These are phyloP conservation scores for Russula vinacea DNA, from an alignment of 768 basidiomycete genomes.

Conservation along the genomic window DNA sequence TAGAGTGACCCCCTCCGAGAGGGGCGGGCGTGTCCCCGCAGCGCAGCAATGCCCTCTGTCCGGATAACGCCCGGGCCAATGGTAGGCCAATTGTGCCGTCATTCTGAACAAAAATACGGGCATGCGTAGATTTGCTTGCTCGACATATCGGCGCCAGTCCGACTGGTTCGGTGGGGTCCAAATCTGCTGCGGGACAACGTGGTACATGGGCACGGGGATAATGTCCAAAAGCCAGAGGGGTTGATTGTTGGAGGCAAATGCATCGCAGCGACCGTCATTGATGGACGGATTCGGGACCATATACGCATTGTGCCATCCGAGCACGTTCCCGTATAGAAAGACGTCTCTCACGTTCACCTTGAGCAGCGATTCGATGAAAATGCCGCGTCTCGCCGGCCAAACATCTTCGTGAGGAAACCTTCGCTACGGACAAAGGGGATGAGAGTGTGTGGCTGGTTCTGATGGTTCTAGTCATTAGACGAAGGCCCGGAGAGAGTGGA, in stretches of 20 bases:
- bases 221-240: slow-evolving; percentile 24
- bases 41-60: slow-evolving; percentile 15
- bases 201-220: not conserved
- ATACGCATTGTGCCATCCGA: slow-evolving; percentile 9
- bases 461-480: not conserved
- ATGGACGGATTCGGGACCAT: slow-evolving; percentile 15
- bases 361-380: slow-evolving; percentile 25
- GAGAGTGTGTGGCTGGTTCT: too few species aligned
- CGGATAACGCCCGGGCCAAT: not conserved
- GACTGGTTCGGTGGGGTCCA: slow-evolving; percentile 26
- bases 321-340: slow-evolving; percentile 13
- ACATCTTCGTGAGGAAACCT: slow-evolving; percentile 21
- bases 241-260: not conserved
- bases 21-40: slow-evolving; percentile 2
- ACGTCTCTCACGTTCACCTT: slow-evolving; percentile 6
- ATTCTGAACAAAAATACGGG: slow-evolving; percentile 25
- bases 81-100: slow-evolving; percentile 19
- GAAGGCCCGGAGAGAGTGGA: not conserved
- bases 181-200: slow-evolving; percentile 21
- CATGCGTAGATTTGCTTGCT: slow-evolving; percentile 22
- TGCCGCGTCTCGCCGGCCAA: slow-evolving; percentile 16
- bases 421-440: not conserved
- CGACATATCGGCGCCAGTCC: slow-evolving; percentile 27
- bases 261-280: not conserved
- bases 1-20: slow-evolving; percentile 24